Evolutionary conservation across 176 grass and related monocot species (phyloP), one percentile per base, ranked within the genome.

Genomic region (Aegilops bicornis): DNA sequence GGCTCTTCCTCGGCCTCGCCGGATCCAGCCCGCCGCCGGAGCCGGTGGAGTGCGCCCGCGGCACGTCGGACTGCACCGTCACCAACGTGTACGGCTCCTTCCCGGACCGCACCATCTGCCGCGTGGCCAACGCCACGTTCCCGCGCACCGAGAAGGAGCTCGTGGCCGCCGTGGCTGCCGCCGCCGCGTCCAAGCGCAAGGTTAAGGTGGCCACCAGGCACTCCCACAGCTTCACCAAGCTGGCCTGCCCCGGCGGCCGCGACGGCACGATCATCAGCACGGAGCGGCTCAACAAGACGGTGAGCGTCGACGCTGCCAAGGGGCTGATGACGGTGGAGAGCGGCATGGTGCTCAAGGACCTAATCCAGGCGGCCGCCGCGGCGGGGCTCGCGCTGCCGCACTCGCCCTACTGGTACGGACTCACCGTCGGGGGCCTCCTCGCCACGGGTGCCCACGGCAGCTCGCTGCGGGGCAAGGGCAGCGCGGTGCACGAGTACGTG

Each of bases 401-500:
- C 84, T 85, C 90, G 10, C 93, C 93, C 6, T 92, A 95, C 86
- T 92, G 90, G 90, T 66, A 65, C 24, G 93, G 88, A 3, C 1
- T 95, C 64, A 95, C 93, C 45, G 45, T 95, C 32, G 93, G 93
- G 3, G 90, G 93, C 9, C 45, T 95, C 31, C 85, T 95, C 1
- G 52, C 84, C 5, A 95, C 93, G 54, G 91, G 91, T 36, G 88
- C 91, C 5, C 91, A 93, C 16, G 91, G 91, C 19, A 93, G 91
- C 78, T 93, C 88, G 4, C 32, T 90, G 13, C 76, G 83, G 85
- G 93, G 88, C 0, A 93, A 92, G 72, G 93, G 93, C 8, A 83
- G 90, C 78, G 88, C 91, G 62, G 91, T 95, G 45, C 93, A 95
- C 19, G 93, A 95, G 79, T 92, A 92, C 68, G 93, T 95, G 22